Base-by-base conservation (phyloP, 192 early-diverging fungal species). In the Rhizoclosmatium sp. region DNA sequence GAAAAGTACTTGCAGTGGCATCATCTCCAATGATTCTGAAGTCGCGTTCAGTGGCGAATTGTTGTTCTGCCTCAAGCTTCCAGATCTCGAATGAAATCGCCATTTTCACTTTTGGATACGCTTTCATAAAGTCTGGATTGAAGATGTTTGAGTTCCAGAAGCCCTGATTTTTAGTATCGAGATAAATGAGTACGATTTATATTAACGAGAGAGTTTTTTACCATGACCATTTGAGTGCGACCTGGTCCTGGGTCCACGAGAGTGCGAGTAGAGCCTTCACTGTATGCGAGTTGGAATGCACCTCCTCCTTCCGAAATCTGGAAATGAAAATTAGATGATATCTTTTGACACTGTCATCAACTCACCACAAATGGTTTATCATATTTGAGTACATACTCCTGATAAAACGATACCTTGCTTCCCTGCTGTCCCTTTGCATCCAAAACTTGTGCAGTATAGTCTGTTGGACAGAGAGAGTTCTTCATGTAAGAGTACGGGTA, bases 101-200 rank as follows among this genome's bases (percentile, higher is more conserved):
- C 69, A 80, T 72, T 58, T 80, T 80, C 70, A 73, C 1, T 21
- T 16, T 4, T 39, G 78, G 69, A 47, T 80, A 80, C n/a, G 7
- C 23, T 4, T 40, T n/a, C 19, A 40, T 21, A 62, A 80, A 74
- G 1, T 31, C 65, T 4, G 47, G 45, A 48, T 71, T 73, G 48
- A 80, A 80, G 19, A 80, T 56, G 44, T 74, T 23, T 1, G 44
- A 48, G 48, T 74, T 73, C 69, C 70, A 80, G 44, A 65, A 74
- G 7, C 62, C 48, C 58, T 31, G 42, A 12, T 7, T 54, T 7
- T 31, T 31, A 31, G 31, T 31, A 31, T 31, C 31, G 31, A 31
- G 31, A 31, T 31, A 31, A 31, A 31, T 31, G 31, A 31, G 31
- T 31, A 0, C 31, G 31, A 31, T 31, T 31, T 31, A 31, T 31